Evolutionary conservation across 805 yeast genomes (phyloP), one percentile per base, ranked within the genome.

Genomic region (Myxozyma monticola): DNA sequence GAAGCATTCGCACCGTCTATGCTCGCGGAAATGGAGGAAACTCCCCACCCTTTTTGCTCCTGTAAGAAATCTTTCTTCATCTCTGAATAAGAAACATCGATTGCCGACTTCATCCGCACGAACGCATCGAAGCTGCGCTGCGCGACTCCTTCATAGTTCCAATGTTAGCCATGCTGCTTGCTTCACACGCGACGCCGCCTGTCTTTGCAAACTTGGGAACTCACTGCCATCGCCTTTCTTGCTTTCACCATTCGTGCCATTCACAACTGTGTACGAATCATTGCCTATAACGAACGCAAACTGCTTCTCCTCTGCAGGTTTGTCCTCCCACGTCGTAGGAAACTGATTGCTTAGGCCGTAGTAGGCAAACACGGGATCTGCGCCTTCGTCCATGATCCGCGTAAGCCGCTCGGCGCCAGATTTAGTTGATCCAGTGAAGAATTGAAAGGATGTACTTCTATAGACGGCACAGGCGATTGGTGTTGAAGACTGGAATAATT

Each of bases 101-200:
- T 67, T 2, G 79, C 71, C 21, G 83, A 77, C 61, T 85, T 85
- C 24, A 83, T 75, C 54, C 76, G 77, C 28, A 85, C 86, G 56
- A 83, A 84, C 57, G 76, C 74, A 46, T 79, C 76, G 58, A 80
- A 83, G 61, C 85, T 86, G 12, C 73, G 53, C 28, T 48, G 53
- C 5, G 46, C 4, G 1, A 14, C 30, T 6, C 48, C 55, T 51
- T 12, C 4, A n/a, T n/a, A n/a, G n/a, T n/a, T n/a, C n/a, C n/a
- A n/a, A n/a, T n/a, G n/a, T n/a, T n/a, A n/a, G n/a, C n/a, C n/a
- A n/a, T n/a, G n/a, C n/a, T n/a, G n/a, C n/a, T n/a, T n/a, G n/a
- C n/a, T n/a, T n/a, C n/a, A n/a, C n/a, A n/a, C n/a, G n/a, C n/a
- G n/a, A n/a, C n/a, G n/a, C n/a, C n/a, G n/a, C n/a, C n/a, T n/a